Evolutionary conservation across 1,284 basidiomycete genomes (phyloP), one percentile per base, ranked within the genome.

Genomic region (Ganoderma multipileum): DNA sequence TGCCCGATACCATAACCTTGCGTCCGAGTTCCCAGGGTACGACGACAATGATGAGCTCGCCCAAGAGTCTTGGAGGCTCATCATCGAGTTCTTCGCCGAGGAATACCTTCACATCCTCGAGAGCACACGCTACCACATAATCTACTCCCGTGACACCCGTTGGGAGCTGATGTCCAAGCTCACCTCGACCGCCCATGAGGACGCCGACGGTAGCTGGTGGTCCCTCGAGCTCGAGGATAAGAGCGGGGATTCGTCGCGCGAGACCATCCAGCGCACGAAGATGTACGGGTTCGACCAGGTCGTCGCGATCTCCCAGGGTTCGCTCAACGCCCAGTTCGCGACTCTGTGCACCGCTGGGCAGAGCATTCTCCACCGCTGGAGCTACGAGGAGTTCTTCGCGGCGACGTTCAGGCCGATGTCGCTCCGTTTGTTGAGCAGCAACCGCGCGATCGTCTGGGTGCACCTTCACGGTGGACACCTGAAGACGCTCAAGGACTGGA

Each of bases 261-360:
- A 78, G 66, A 73, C 74, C n/a, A 69, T 75, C 14, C 74, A 74
- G 71, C 71, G 70, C 57, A 72, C 73, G 55, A 69, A 74, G 66
- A 75, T 76, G 71, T 65, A 64, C 62, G 77, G 77, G 64, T 81
- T 77, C 73, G 80, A 81, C 70, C 72, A 78, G 63, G 71, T 80
- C 70, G 72, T 69, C 42, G 78, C 78, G 0, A 69, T 81, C 61
- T 78, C 80, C 1, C 77, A 80, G 63, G 71, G 71, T 3, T 75
- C 78, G 2, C 74, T 80, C 71, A 79, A 79, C 68, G 70, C 67
- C 7, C 72, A 77, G 59, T 79, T 79, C 75, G 64, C 71, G 42
- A 61, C 68, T 6, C 67, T 77, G 26, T 77, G 74, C 72, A 63
- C 28, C 60, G 44, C 55, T 3, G 60, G 71, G 23, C 65, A 70